These are phyloP conservation scores for Suillus sp. DNA, from an alignment of 768 basidiomycete genomes.

Conservation along the genomic window DNA sequence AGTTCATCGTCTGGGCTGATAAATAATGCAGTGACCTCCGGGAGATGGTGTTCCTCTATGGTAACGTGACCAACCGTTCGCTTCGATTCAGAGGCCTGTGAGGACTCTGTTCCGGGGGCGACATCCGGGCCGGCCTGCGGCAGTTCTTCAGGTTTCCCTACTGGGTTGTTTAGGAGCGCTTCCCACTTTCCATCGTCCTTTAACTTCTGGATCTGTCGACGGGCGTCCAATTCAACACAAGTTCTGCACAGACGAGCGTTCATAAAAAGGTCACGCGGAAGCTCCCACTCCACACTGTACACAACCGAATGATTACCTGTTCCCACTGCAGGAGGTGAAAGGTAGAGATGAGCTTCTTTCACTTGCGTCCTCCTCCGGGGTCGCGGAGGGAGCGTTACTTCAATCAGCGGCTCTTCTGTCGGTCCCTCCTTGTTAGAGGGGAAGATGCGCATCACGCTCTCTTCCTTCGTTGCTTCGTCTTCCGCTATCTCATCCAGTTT, in stretches of 20 bases:
- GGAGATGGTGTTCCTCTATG: background rate
- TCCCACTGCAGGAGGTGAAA: constrained; percentile 44
- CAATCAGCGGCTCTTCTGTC: constrained; percentile 32
- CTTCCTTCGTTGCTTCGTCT: constrained; percentile 18
- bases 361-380: constrained; percentile 23
- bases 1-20: background rate
- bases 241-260: constrained; percentile 37
- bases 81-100: background rate
- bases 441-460: constrained; percentile 23
- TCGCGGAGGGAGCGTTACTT: constrained; percentile 31
- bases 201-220: constrained; percentile 23
- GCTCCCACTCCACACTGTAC: constrained; percentile 51
- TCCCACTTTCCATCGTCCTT: constrained; percentile 28
- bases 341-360: constrained; percentile 51
- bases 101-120: background rate
- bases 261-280: constrained; percentile 46
- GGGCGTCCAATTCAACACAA: constrained; percentile 40
- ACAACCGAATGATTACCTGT: constrained; percentile 55
- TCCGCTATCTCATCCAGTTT: constrained; percentile 12
- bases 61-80: background rate
- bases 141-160: background rate
- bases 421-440: constrained; percentile 22
- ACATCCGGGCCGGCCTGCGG: background rate
- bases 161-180: constrained; percentile 6
- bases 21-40: background rate